These are phyloP conservation scores for Alnus glutinosa DNA, from an alignment of 306 rosid species.

Conservation along the genomic window DNA sequence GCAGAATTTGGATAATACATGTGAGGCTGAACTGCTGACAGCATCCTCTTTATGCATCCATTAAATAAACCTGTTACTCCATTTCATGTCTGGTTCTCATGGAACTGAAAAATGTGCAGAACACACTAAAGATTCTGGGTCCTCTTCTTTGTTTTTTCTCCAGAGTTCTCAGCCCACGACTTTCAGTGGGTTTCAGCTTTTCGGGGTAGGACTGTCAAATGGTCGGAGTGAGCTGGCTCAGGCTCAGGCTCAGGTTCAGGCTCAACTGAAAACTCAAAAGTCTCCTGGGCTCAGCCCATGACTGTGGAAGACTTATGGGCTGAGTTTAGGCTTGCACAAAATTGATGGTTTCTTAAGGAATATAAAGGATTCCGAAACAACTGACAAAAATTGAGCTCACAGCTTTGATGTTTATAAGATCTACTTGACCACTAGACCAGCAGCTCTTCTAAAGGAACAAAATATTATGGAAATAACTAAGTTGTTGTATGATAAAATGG, in stretches of 20 bases:
- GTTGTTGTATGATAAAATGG: neutral
- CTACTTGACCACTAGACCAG: neutral
- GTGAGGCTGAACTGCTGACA: neutral
- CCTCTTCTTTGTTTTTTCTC: neutral
- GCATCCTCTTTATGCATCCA: neutral
- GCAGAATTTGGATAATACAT: neutral
- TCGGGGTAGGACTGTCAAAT: neutral
- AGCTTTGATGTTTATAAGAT: no score
- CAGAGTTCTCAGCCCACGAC: neutral
- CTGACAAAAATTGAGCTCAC: no score
- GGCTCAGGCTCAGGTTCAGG: neutral
- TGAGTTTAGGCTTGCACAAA: neutral
- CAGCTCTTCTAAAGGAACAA: neutral
- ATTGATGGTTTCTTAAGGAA: neutral
- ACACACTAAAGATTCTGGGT: neutral
- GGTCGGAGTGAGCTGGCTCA: neutral
- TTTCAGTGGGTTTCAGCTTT: neutral
- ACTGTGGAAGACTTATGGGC: neutral
- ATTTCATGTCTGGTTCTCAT: neutral
- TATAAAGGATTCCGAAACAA: neutral
- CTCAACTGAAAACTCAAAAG: neutral
- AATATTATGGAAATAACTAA: neutral
- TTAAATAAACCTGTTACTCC: neutral
- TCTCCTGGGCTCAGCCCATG: neutral
- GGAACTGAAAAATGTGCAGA: neutral